phyloP scores from a whole-genome alignment of 768 basidiomycete genomes.

The Fistulinella prunicolor region DNA sequence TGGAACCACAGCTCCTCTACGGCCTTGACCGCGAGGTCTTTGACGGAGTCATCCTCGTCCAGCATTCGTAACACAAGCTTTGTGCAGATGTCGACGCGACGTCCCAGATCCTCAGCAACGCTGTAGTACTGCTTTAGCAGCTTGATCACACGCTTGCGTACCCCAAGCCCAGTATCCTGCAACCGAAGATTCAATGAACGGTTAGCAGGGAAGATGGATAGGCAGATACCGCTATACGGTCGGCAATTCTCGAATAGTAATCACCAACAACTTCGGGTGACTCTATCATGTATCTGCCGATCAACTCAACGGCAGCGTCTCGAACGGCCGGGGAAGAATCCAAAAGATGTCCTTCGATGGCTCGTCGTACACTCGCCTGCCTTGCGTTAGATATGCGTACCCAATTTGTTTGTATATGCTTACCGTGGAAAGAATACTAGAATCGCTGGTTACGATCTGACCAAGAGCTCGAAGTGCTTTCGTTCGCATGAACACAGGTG shows the following conservation, averaged over 20 bases:
- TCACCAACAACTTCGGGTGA: slow-evolving; percentile 84
- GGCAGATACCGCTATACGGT: slow-evolving; percentile 78
- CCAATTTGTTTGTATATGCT: slow-evolving; percentile 22
- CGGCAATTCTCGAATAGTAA: slow-evolving; percentile 85
- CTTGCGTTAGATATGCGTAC: slow-evolving; percentile 3
- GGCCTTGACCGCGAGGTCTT: slow-evolving; percentile 87
- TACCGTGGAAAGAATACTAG: slow-evolving; percentile 74
- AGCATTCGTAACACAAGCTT: slow-evolving; percentile 79
- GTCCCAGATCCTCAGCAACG: slow-evolving; percentile 54
- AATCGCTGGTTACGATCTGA: slow-evolving; percentile 86
- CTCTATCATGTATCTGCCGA: slow-evolving; percentile 96
- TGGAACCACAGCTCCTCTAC: slow-evolving; percentile 92
- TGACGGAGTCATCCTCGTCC: slow-evolving; percentile 94
- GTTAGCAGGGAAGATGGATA: background rate
- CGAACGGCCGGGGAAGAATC: slow-evolving; percentile 94
- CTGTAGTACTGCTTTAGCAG: slow-evolving; percentile 80
- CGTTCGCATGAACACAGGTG: slow-evolving; percentile 88
- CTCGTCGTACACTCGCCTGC: slow-evolving; percentile 74
- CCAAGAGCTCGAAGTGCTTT: slow-evolving; percentile 91
- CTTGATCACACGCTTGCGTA: slow-evolving; percentile 95
- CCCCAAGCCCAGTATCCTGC: slow-evolving; percentile 91
- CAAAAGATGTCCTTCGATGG: slow-evolving; percentile 86
- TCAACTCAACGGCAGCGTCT: slow-evolving; percentile 94
- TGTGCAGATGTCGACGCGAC: slow-evolving; percentile 76
- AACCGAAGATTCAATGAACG: background rate